phyloP scores from a whole-genome alignment of 345 rosid species.

The Fremontodendron californicum region DNA sequence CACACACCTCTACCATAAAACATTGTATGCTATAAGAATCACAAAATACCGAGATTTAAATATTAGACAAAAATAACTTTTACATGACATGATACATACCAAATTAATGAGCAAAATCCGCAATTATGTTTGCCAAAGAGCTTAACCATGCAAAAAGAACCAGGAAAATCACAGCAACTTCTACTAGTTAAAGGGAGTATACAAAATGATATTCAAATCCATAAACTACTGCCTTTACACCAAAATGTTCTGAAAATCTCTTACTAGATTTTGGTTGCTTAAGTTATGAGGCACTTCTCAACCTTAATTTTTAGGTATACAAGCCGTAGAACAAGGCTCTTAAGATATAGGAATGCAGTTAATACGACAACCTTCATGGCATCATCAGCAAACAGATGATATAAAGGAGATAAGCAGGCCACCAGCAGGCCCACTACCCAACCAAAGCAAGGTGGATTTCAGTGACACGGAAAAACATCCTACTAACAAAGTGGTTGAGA shows the following conservation, averaged over 20 bases:
- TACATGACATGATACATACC: neutral
- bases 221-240: neutral
- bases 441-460: neutral
- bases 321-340: neutral
- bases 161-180: neutral
- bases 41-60: neutral
- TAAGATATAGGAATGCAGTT: neutral
- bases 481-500: neutral
- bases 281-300: neutral
- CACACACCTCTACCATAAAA: neutral
- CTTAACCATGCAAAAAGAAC: neutral
- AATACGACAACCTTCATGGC: neutral
- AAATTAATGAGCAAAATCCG: neutral
- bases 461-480: neutral
- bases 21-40: neutral
- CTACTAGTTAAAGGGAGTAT: neutral
- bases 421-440: neutral
- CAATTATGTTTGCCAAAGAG: neutral
- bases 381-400: neutral
- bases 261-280: neutral
- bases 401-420: neutral
- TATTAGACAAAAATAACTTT: neutral
- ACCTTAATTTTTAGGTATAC: neutral
- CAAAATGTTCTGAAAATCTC: neutral
- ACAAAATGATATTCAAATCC: neutral